phyloP scores from a whole-genome alignment of 495 filamentous ascomycete species.

The Penicillium chermesinum region DNA sequence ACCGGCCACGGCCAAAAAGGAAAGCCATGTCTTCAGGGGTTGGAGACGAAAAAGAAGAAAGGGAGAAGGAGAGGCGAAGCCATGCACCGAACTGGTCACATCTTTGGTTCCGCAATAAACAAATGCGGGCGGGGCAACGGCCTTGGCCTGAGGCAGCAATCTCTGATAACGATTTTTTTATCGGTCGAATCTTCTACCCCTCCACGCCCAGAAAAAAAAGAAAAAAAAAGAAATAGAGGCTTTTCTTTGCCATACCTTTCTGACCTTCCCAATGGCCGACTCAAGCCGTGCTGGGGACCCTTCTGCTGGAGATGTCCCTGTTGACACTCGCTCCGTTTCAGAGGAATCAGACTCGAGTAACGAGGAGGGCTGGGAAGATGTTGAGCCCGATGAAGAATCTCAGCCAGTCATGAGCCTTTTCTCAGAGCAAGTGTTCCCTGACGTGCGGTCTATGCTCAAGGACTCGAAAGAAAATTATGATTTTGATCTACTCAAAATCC shows the following conservation, averaged over 20 bases:
- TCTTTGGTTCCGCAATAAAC: conserved; percentile 27
- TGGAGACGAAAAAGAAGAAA: conserved; percentile 10
- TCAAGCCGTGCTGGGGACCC: conserved; percentile 14
- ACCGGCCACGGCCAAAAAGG: conserved; percentile 69
- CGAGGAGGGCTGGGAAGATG: conserved; percentile 79
- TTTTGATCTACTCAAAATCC: conserved; percentile 67
- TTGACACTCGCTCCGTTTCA: conserved; percentile 33
- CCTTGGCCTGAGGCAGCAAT: conserved; percentile 17
- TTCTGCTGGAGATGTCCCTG: conserved; percentile 19
- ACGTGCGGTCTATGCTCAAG: conserved; percentile 61
- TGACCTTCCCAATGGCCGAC: conserved; percentile 25
- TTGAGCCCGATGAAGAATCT: conserved; percentile 63
- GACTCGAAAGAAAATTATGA: conserved; percentile 66
- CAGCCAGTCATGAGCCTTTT: conserved; percentile 64
- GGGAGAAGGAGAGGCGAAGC: conserved; percentile 5
- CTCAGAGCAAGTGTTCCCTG: conserved; percentile 60
- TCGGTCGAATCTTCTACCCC: conserved; percentile 21
- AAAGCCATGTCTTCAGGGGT: conserved; percentile 65
- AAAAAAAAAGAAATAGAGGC: background rate
- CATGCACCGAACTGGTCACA: conserved; percentile 8
- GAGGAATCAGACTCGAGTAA: conserved; percentile 47
- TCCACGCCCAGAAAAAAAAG: conserved; percentile 5
- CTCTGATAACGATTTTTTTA: conserved; percentile 29
- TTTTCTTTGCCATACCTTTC: background rate
- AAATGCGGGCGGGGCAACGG: conserved; percentile 38